Evolutionary conservation across 2,329 filamentous ascomycete species (phyloP).

Genomic region (Davidsoniella australis): DNA sequence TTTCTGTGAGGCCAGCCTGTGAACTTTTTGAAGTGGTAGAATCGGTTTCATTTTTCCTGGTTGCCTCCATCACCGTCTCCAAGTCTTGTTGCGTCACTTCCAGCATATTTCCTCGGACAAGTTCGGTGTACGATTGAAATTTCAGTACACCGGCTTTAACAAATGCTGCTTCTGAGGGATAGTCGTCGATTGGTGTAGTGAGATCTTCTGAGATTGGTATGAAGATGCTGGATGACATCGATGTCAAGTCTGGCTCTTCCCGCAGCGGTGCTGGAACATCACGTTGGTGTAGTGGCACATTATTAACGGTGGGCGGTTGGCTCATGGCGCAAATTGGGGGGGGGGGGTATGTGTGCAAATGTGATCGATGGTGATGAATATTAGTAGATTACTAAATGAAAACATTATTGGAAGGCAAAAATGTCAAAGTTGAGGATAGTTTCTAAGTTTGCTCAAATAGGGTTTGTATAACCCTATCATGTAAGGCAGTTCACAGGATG

Average conservation of each 20-base stretch:
- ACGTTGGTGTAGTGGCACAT: neutral
- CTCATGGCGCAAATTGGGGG: no score
- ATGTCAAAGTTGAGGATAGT: no score
- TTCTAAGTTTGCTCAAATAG: no score
- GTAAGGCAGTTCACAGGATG: no score
- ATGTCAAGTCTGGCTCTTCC: constrained; percentile 14
- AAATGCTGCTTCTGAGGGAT: constrained; percentile 6
- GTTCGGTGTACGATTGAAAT: constrained; percentile 9
- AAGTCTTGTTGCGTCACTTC: constrained; percentile 7
- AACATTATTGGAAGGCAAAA: no score
- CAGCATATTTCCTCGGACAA: constrained; percentile 12
- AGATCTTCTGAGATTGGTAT: constrained; percentile 18
- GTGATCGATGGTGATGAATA: no score
- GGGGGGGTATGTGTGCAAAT: no score
- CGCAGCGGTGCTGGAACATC: constrained; percentile 1
- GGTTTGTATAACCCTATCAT: no score
- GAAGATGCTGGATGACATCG: constrained; percentile 20
- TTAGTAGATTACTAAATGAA: no score
- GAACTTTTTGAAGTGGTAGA: neutral
- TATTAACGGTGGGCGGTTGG: no score
- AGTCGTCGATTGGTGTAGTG: constrained; percentile 13
- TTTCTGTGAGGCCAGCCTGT: neutral
- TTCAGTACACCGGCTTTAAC: constrained; percentile 6
- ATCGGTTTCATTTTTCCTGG: constrained; percentile 2
- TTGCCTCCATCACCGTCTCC: constrained; percentile 1